Conservation (phyloP, 2,329 filamentous ascomycete species). For the Zymoseptoria brevis region DNA sequence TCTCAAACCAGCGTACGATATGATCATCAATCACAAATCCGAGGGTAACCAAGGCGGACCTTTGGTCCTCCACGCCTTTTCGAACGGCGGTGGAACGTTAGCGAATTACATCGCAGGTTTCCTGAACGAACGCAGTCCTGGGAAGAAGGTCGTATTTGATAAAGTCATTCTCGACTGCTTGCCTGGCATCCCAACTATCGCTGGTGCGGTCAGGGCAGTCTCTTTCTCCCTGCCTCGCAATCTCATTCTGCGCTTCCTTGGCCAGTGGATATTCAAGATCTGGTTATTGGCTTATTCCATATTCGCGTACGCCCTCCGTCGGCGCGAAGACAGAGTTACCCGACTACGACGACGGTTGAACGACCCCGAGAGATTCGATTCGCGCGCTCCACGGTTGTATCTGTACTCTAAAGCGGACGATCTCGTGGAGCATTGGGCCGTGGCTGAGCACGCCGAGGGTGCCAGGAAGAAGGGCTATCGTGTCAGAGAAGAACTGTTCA, state of each 20-base stretch:
- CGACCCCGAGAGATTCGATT: conserved; percentile 7
- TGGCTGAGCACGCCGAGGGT: conserved; percentile 47
- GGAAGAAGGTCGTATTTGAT: conserved; percentile 7
- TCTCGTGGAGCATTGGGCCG: conserved; percentile 49
- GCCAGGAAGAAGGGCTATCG: conserved; percentile 44
- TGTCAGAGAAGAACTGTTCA: conserved; percentile 46
- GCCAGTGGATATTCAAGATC: conserved; percentile 4
- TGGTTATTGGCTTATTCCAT: not conserved
- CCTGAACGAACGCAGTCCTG: not conserved
- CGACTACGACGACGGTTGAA: conserved; percentile 8
- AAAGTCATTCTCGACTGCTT: conserved; percentile 24
- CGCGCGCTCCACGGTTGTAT: conserved; percentile 42
- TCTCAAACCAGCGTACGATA: conserved; percentile 11
- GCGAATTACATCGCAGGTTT: conserved; percentile 5
- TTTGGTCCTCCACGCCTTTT: conserved; percentile 28
- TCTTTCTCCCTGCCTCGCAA: conserved; percentile 11
- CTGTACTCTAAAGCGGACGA: conserved; percentile 52
- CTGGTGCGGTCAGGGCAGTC: conserved; percentile 13
- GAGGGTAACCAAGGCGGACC: not conserved
- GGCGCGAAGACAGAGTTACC: conserved; percentile 6
- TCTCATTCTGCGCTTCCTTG: conserved; percentile 9
- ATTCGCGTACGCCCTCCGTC: not conserved
- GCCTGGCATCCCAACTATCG: conserved; percentile 16
- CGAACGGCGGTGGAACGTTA: conserved; percentile 29
- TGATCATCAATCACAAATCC: conserved; percentile 11